Evolutionary conservation across 441 rosid species (phyloP).

Genomic region (Raphanus hybrid): DNA sequence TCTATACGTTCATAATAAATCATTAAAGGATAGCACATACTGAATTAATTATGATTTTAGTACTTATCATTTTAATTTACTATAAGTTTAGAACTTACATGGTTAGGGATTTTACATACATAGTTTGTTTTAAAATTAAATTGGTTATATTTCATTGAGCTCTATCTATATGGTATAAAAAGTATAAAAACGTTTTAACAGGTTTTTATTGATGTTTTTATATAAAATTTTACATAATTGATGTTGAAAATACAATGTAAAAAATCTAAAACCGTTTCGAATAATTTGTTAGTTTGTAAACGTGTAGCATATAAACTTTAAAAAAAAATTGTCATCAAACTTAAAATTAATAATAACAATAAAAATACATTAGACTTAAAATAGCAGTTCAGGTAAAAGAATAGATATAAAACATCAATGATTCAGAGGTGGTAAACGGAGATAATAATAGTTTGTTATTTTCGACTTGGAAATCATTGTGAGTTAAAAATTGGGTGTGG

Average conservation of each 20-base stretch:
- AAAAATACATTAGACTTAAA: neutral
- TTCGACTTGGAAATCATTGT: constrained; percentile 23
- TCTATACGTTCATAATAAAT: no score
- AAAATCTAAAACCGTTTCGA: neutral
- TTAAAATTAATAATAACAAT: neutral
- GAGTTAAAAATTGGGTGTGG: constrained; percentile 24
- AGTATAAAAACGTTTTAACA: neutral
- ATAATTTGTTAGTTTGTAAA: neutral
- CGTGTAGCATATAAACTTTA: neutral
- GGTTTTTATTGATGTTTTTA: neutral
- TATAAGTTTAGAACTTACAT: neutral
- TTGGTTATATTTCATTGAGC: neutral
- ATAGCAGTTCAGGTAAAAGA: neutral
- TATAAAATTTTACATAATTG: neutral
- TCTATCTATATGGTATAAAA: neutral
- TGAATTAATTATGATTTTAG: neutral
- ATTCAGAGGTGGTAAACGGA: neutral
- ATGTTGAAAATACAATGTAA: neutral
- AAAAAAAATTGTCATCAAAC: neutral
- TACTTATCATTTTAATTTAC: neutral
- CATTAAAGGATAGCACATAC: neutral
- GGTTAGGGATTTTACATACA: neutral
- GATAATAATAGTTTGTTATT: neutral
- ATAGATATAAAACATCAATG: constrained; percentile 1
- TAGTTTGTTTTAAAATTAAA: no score